These are phyloP conservation scores for Ophiosphaerella korrae DNA, from an alignment of 2,329 filamentous ascomycete genomes.

Conservation along the genomic window DNA sequence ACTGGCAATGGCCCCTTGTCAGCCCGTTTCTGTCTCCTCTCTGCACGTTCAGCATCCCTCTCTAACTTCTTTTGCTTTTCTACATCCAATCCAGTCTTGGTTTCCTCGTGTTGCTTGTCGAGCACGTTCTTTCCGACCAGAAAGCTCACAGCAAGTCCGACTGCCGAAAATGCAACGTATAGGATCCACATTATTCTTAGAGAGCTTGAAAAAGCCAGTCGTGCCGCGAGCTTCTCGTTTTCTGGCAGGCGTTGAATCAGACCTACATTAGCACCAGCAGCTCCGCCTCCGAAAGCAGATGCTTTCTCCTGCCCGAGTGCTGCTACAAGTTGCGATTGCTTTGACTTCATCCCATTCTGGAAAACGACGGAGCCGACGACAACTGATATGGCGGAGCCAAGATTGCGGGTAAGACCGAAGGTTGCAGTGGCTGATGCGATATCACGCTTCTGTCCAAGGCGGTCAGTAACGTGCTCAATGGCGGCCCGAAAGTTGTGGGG, in stretches of 20 bases:
- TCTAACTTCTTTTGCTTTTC: slow-evolving; percentile 48
- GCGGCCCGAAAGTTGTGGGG: neutral
- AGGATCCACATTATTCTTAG: slow-evolving; percentile 58
- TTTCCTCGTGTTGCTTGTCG: slow-evolving; percentile 52
- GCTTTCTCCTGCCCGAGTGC: slow-evolving; percentile 60
- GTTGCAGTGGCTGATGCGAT: slow-evolving; percentile 72
- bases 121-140: slow-evolving; percentile 51
- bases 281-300: slow-evolving; percentile 60
- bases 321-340: slow-evolving; percentile 55
- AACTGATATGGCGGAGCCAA: slow-evolving; percentile 70
- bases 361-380: slow-evolving; percentile 80
- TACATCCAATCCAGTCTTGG: slow-evolving; percentile 55
- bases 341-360: slow-evolving; percentile 72
- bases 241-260: slow-evolving; percentile 60
- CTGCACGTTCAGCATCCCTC: slow-evolving; percentile 38
- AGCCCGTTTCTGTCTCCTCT: slow-evolving; percentile 34
- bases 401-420: slow-evolving; percentile 70
- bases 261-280: slow-evolving; percentile 65
- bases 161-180: slow-evolving; percentile 49
- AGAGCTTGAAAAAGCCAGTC: slow-evolving; percentile 50
- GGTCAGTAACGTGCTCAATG: slow-evolving; percentile 17
- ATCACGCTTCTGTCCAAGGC: slow-evolving; percentile 53
- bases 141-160: slow-evolving; percentile 48
- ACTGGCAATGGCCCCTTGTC: slow-evolving; percentile 23
- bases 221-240: slow-evolving; percentile 50